Conservation (phyloP, 768 basidiomycete genomes). For the Boletus sp. region DNA sequence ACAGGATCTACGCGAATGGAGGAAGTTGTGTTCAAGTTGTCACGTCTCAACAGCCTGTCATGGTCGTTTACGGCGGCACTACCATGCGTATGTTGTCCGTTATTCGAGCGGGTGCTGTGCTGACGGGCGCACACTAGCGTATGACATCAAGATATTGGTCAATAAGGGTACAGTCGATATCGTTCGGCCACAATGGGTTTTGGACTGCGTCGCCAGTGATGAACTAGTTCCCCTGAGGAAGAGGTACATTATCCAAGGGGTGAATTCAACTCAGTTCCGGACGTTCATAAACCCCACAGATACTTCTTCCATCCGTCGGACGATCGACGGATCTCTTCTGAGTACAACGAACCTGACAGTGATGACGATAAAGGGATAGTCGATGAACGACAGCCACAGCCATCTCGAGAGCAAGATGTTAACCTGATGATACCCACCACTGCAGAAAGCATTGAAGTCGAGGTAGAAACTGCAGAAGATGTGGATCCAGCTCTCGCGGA, state of each 20-base stretch:
- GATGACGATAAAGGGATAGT: constrained; percentile 31
- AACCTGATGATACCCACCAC: background rate
- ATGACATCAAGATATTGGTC: constrained; percentile 68
- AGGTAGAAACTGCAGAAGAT: constrained; percentile 33
- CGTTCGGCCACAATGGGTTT: constrained; percentile 78
- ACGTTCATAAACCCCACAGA: constrained; percentile 34
- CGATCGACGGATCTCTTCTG: constrained; percentile 45
- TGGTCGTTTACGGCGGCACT: constrained; percentile 68
- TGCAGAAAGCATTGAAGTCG: constrained; percentile 10
- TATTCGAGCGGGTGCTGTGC: background rate
- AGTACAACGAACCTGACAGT: constrained; percentile 47
- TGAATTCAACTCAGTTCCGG: background rate
- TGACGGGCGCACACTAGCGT: constrained; percentile 43
- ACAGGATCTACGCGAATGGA: constrained; percentile 70
- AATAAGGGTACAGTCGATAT: constrained; percentile 71
- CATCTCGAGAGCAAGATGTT: constrained; percentile 20
- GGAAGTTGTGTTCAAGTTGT: constrained; percentile 64
- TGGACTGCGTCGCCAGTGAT: constrained; percentile 66
- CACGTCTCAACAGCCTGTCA: constrained; percentile 48
- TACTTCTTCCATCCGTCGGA: constrained; percentile 79
- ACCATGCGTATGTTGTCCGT: constrained; percentile 56
- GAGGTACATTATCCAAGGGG: constrained; percentile 45
- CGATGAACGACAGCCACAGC: constrained; percentile 1
- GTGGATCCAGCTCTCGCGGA: constrained; percentile 52
- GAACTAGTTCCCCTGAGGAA: constrained; percentile 60